Percentiles rank a stretch among this genome's conserved stretches.
These are phyloP conservation scores for Eucalyptus sp. DNA, from an alignment of 345 rosid species.

Conservation along the genomic window DNA sequence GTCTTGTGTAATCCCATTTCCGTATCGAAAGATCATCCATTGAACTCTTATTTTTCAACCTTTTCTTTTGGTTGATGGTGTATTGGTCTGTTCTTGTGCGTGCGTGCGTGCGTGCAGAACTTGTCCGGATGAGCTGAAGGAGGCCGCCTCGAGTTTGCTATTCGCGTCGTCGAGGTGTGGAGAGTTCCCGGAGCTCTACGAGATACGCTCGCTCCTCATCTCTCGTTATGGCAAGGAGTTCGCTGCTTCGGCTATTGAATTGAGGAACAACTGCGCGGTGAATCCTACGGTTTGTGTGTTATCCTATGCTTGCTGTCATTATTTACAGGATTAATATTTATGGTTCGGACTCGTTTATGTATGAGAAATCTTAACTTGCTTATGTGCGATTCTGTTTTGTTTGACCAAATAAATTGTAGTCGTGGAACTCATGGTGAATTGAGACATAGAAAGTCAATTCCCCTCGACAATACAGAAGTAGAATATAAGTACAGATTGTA, in stretches of 20 bases:
- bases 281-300: constrained; percentile 27
- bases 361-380: neutral
- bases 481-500: neutral
- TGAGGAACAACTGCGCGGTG: constrained; percentile 71
- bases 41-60: neutral
- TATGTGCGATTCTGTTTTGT: neutral
- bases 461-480: neutral
- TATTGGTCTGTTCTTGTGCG: neutral
- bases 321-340: neutral
- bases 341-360: neutral
- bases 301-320: neutral
- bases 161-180: constrained; percentile 79
- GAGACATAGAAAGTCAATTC: neutral
- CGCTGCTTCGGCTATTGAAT: constrained; percentile 57
- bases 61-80: neutral
- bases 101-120: constrained; percentile 13
- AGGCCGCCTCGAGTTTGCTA: constrained; percentile 60
- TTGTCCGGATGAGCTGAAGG: constrained; percentile 75
- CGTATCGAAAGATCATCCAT: neutral
- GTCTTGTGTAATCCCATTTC: neutral
- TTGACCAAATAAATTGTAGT: neutral
- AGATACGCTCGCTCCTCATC: constrained; percentile 48
- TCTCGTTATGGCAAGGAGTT: constrained; percentile 77
- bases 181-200: constrained; percentile 87
- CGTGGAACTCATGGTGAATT: neutral